phyloP scores from a whole-genome alignment of 2,329 filamentous ascomycete species.

The Chrysoporthe cubensis region DNA sequence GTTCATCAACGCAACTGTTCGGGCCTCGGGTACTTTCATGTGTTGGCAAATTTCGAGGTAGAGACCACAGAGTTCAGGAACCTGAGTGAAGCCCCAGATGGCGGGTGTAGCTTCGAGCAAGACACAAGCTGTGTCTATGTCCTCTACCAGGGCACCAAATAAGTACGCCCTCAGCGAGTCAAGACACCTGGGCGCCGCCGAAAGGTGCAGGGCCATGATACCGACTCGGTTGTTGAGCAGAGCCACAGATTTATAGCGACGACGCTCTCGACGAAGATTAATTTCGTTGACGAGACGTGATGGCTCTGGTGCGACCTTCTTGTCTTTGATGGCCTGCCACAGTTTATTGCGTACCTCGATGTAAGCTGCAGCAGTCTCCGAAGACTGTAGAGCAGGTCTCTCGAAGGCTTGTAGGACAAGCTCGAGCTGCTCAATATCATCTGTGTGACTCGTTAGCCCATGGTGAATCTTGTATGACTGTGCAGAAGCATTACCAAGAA shows the following conservation, averaged over 20 bases:
- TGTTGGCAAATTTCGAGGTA: conserved; percentile 48
- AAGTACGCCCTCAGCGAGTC: conserved; percentile 38
- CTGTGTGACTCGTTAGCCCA: not conserved
- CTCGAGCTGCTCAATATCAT: conserved; percentile 18
- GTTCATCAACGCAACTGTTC: conserved; percentile 51
- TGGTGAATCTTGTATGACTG: not conserved
- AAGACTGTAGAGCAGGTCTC: conserved; percentile 30
- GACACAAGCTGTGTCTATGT: conserved; percentile 46
- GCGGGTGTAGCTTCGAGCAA: conserved; percentile 45
- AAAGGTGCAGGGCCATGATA: conserved; percentile 43
- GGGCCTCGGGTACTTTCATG: conserved; percentile 48
- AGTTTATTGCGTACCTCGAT: conserved; percentile 52
- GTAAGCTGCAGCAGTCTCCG: conserved; percentile 51
- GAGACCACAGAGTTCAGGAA: conserved; percentile 43
- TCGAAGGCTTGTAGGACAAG: conserved; percentile 21
- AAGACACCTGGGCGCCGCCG: conserved; percentile 30
- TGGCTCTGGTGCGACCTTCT: not conserved
- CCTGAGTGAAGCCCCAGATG: conserved; percentile 34
- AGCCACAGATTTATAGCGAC: conserved; percentile 33
- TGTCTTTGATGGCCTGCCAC: conserved; percentile 32
- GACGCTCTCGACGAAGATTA: conserved; percentile 4
- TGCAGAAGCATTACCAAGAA: conserved; percentile 11
- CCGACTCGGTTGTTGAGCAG: conserved; percentile 46
- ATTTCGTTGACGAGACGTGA: not conserved
- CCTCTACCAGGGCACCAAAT: conserved; percentile 41